Base-by-base conservation (phyloP, 805 yeast species). In the Schwanniomyces pseudopolymorphus region DNA sequence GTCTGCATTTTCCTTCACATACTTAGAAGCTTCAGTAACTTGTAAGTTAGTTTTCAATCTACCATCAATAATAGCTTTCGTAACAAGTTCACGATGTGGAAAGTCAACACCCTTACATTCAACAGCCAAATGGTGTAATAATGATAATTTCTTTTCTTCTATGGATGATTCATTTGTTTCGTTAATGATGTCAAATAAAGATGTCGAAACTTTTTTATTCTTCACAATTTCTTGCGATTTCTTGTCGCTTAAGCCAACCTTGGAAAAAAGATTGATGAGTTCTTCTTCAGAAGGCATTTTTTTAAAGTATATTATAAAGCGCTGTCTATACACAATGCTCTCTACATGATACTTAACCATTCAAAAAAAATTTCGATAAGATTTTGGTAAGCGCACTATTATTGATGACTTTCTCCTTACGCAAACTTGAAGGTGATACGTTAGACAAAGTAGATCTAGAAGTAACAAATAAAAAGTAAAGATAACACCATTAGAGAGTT, bases 151-250 rank as follows among this genome's bases (percentile, higher is more conserved):
- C 49, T 83, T 68, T 56, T 84, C 87, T 50, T 83, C 86, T 54
- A 81, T 63, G 26, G 70, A 59, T 42, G 62, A 49, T 31, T 58
- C 58, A 22, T 45, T 40, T 21, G 58, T 42, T 19, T 78, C 70
- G 44, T 80, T 81, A 20, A 87, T 73, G 48, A 90, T 77, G 31
- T 79, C 79, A 25, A 74, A 76, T 43, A 94, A 75, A 1, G 96
- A 80, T 35, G 73, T 72, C 14, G 92, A 79, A 35, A 91, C 95
- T 66, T 91, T 91, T 63, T 84, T 83, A 72, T 94, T 92, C 66
- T 89, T 92, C 46, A 82, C 66, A 47, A 90, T 84, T 61, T 94
- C 98, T 42, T 82, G 80, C 49, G 87, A 75, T 64, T 88, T 89
- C 55, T 81, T 74, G 14, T 85, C 92, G 55, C 79, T 81, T 54